Evolutionary conservation across 2,329 filamentous ascomycete genomes (phyloP).

Genomic region (Aspergillus intermedius): DNA sequence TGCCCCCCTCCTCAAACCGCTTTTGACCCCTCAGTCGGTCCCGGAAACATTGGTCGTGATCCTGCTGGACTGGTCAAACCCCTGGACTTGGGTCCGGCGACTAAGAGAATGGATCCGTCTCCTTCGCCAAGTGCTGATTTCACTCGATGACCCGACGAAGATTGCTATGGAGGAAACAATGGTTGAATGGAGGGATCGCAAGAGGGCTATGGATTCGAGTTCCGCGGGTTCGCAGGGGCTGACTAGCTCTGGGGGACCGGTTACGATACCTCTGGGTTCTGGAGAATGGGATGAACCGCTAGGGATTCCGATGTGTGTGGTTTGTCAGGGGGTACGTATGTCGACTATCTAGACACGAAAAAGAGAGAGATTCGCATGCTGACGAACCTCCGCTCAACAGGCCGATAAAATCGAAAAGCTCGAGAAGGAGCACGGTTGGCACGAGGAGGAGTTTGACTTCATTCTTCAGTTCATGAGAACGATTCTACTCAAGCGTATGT

Average conservation of each 20-base stretch:
- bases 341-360: background rate
- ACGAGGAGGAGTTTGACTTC: slow-evolving; percentile 93
- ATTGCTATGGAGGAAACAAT: slow-evolving; percentile 83
- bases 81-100: slow-evolving; percentile 86
- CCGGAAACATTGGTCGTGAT: slow-evolving; percentile 83
- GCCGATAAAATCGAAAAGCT: slow-evolving; percentile 84
- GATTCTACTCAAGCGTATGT: slow-evolving; percentile 73
- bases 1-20: slow-evolving; percentile 71
- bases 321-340: slow-evolving; percentile 79
- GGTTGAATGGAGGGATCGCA: slow-evolving; percentile 68
- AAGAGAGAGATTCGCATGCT: slow-evolving; percentile 8
- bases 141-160: slow-evolving; percentile 68
- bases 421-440: slow-evolving; percentile 86
- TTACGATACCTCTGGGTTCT: slow-evolving; percentile 70
- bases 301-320: slow-evolving; percentile 80
- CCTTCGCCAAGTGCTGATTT: slow-evolving; percentile 67
- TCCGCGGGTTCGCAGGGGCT: slow-evolving; percentile 50
- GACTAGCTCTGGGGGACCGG: slow-evolving; percentile 58
- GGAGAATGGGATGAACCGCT: slow-evolving; percentile 91
- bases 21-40: slow-evolving; percentile 76
- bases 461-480: slow-evolving; percentile 90
- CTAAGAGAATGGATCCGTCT: slow-evolving; percentile 84
- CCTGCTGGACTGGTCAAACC: slow-evolving; percentile 90
- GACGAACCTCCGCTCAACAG: slow-evolving; percentile 36
- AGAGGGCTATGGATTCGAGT: slow-evolving; percentile 55